Conservation (phyloP, 768 basidiomycete species). For the Sarcomyxa edulis region DNA sequence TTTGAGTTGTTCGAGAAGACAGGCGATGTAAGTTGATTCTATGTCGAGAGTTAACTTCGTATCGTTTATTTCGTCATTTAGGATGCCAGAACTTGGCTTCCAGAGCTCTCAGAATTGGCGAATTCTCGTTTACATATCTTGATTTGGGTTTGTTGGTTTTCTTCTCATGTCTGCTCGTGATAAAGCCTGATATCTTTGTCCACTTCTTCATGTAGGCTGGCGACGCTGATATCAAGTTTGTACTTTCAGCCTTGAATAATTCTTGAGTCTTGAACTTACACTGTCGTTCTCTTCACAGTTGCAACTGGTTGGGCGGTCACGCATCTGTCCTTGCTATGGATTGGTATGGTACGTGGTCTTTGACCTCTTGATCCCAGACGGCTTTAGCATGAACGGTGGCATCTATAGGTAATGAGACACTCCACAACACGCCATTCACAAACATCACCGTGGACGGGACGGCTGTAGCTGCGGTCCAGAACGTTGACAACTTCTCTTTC, state of each 20-base stretch:
- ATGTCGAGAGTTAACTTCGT: neutral
- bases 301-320: conserved; percentile 44
- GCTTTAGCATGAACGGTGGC: no score
- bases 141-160: conserved; percentile 33
- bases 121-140: conserved; percentile 36
- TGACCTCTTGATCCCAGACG: no score
- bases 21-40: conserved; percentile 42
- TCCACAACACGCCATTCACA: conserved; percentile 30
- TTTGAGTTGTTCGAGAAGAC: conserved; percentile 39
- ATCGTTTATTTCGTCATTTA: conserved; percentile 12
- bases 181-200: conserved; percentile 16
- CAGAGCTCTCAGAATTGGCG: conserved; percentile 41
- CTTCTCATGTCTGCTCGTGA: neutral
- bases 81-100: conserved; percentile 53
- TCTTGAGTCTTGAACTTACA: neutral
- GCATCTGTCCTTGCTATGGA: conserved; percentile 38
- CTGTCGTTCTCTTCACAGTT: conserved; percentile 19
- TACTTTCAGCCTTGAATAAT: neutral
- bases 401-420: conserved; percentile 28
- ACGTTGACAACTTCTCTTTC: conserved; percentile 63
- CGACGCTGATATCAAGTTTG: conserved; percentile 47
- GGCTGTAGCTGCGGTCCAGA: conserved; percentile 54
- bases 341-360: no score
- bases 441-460: conserved; percentile 54
- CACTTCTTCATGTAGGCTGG: conserved; percentile 28